Evolutionary conservation across 495 filamentous ascomycete species (phyloP).

Genomic region (Trichocladium uniseriatum): DNA sequence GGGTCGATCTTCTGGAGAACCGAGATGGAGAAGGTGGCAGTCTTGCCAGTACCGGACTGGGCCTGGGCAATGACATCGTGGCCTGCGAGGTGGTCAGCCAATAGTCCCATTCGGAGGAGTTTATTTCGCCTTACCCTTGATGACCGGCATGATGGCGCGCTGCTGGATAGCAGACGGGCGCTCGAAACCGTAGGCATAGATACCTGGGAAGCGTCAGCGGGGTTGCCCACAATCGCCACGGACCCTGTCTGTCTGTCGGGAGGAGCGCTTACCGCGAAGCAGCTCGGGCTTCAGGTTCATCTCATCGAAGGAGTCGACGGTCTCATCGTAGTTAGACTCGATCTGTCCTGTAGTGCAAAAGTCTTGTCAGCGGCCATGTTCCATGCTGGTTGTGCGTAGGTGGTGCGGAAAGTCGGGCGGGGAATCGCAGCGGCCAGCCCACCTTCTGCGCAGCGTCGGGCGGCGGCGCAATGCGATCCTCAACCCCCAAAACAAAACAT

Average conservation of each 20-base stretch:
- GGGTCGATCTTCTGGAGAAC: constrained; percentile 91
- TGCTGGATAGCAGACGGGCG: constrained; percentile 98
- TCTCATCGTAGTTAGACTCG: constrained; percentile 99
- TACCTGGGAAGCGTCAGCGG: constrained; percentile 49
- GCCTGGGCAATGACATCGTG: constrained; percentile 99
- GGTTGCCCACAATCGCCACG: constrained; percentile 1
- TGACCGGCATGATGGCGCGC: constrained; percentile 98
- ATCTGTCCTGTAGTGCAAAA: constrained; percentile 64
- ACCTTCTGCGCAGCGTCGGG: too few species aligned
- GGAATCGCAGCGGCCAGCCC: neutral
- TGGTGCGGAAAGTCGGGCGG: neutral
- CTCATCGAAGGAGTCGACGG: constrained; percentile 95
- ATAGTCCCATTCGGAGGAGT: neutral
- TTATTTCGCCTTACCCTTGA: constrained; percentile 72
- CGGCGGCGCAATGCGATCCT: neutral
- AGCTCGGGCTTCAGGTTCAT: constrained; percentile 96
- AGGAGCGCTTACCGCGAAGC: constrained; percentile 68
- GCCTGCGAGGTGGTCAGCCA: constrained; percentile 46
- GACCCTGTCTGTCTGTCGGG: constrained; percentile 2
- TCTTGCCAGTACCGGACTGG: constrained; percentile 98
- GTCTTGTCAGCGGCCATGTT: constrained; percentile 12
- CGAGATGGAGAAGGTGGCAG: constrained; percentile 95
- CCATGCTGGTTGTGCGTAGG: neutral
- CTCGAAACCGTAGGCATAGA: constrained; percentile 99
- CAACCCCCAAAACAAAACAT: neutral